phyloP scores from a whole-genome alignment of 305 asterid species.

The Rubia balearica region DNA sequence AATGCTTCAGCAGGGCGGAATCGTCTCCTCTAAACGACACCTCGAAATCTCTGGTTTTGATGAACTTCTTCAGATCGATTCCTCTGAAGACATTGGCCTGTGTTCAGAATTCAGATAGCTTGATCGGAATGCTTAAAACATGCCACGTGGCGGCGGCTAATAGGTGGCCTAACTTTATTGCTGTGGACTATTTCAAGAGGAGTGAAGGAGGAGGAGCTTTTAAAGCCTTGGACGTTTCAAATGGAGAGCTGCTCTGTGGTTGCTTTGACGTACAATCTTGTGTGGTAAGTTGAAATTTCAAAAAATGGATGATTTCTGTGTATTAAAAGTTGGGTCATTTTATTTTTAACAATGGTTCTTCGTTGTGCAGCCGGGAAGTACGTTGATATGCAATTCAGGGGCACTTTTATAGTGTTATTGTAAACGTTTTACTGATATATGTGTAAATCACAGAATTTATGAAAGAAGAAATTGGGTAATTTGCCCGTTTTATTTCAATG shows the following conservation, averaged over 20 bases:
- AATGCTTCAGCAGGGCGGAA: conserved; percentile 58
- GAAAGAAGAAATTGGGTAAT: too few species aligned
- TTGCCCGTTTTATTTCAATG: too few species aligned
- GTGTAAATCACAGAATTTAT: not conserved
- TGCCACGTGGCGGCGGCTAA: conserved; percentile 54
- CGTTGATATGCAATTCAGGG: not conserved
- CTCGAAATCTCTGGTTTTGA: conserved; percentile 53
- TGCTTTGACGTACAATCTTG: conserved; percentile 64
- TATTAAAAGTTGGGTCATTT: not conserved
- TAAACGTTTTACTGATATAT: not conserved
- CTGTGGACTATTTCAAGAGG: conserved; percentile 84
- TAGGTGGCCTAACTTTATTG: conserved; percentile 77
- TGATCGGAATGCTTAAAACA: conserved; percentile 44
- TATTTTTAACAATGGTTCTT: not conserved
- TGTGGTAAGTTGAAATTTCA: conserved; percentile 21
- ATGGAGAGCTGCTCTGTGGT: conserved; percentile 68
- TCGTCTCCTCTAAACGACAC: conserved; percentile 57
- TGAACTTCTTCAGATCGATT: conserved; percentile 54
- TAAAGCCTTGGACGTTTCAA: conserved; percentile 46
- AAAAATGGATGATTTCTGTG: not conserved
- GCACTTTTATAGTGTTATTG: not conserved
- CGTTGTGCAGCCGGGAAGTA: not conserved
- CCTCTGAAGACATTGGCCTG: conserved; percentile 53
- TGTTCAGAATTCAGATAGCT: conserved; percentile 47
- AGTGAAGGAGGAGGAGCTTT: conserved; percentile 87